Percentiles rank a stretch among this genome's conserved stretches.
Conservation (phyloP, 257 asterid genomes). For the Solanum medicagineum region DNA sequence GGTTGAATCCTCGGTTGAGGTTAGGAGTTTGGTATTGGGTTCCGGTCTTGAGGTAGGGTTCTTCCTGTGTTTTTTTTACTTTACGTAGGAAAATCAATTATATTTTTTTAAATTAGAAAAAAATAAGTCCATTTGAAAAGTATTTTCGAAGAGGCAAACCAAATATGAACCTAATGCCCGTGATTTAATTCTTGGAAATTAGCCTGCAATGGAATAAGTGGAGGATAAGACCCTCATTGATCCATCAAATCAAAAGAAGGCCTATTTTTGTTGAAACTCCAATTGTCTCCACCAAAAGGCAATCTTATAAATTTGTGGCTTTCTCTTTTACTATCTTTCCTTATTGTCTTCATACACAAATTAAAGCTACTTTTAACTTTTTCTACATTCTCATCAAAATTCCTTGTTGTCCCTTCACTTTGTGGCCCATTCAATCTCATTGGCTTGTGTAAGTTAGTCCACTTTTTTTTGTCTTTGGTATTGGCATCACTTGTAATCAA, state of each 20-base stretch:
- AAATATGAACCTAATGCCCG: neutral
- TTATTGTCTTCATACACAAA: neutral
- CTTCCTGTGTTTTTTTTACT: neutral
- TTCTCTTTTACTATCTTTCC: neutral
- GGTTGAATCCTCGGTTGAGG: neutral
- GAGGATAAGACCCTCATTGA: neutral
- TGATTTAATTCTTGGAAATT: neutral
- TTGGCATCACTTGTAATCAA: neutral
- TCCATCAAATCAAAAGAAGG: conserved; percentile 15
- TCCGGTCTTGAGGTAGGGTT: neutral
- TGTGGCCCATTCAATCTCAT: neutral
- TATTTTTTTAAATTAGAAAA: neutral
- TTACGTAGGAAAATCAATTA: neutral
- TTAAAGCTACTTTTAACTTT: neutral
- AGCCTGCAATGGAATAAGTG: neutral
- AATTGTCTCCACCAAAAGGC: conserved; percentile 16
- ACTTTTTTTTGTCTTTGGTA: neutral
- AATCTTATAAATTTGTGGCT: neutral
- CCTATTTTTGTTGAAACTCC: conserved; percentile 4
- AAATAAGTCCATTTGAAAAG: neutral
- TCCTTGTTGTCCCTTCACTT: conserved; percentile 1
- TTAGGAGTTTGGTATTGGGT: too few relatives aligned
- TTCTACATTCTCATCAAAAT: conserved; percentile 5
- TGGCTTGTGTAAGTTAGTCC: neutral
- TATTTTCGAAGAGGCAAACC: neutral